Percentiles rank a stretch among this genome's conserved stretches.
Evolutionary conservation across 305 asterid species (phyloP).

Genomic region (Coffea humblotiana): DNA sequence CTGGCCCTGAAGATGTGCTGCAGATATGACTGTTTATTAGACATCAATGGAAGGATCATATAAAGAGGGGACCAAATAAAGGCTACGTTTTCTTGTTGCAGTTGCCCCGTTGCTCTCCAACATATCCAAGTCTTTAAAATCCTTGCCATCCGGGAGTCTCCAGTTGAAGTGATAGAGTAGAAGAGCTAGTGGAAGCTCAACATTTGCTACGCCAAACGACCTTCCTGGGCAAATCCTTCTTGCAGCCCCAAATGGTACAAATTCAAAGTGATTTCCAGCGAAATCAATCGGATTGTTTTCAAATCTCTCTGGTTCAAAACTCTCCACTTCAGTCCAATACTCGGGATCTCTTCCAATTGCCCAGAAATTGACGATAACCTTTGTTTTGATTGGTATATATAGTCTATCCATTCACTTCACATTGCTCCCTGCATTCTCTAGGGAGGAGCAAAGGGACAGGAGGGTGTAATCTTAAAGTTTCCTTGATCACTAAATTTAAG

Average conservation of each 20-base stretch:
- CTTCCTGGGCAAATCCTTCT: neutral
- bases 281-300: no score
- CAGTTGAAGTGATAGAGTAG: neutral
- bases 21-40: neutral
- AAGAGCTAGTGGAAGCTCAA: slow-evolving; percentile 1
- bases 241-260: no score
- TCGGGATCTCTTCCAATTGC: neutral
- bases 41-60: neutral
- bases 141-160: neutral
- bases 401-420: neutral
- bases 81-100: neutral
- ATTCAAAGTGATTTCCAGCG: no score
- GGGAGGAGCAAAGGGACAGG: neutral
- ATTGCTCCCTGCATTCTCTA: neutral
- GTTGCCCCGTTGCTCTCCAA: neutral
- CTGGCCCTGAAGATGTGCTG: no score
- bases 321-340: no score
- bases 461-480: neutral
- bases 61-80: neutral
- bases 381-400: neutral
- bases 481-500: slow-evolving; percentile 3
- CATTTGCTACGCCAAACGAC: neutral
- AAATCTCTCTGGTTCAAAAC: no score
- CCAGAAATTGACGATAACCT: neutral
- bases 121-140: neutral